phyloP scores from a whole-genome alignment of 164 flowering plant genomes.

The Vitis cinerea region DNA sequence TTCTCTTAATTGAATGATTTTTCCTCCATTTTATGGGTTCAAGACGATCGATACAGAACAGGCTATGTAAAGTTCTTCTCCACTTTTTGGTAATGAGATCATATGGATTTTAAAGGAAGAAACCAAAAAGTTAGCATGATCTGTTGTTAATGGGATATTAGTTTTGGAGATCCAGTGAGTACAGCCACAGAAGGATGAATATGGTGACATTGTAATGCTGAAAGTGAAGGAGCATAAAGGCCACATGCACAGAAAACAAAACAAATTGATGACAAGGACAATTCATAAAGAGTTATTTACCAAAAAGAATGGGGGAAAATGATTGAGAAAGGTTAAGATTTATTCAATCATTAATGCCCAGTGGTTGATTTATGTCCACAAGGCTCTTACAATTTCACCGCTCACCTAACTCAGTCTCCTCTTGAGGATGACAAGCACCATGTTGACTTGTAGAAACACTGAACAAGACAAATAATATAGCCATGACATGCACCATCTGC shows the following conservation, averaged over 20 bases:
- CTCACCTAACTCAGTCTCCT: not conserved
- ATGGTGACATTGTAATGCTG: not conserved
- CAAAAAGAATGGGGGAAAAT: not conserved
- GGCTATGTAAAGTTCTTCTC: no score
- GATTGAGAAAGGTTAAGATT: not conserved
- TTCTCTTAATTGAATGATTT: not conserved
- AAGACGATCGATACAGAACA: not conserved
- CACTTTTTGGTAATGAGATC: not conserved
- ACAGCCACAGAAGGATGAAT: no score
- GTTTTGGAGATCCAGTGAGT: not conserved
- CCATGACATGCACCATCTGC: not conserved
- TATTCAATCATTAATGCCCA: not conserved
- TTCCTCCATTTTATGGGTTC: not conserved
- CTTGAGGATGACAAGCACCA: not conserved
- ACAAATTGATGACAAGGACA: not conserved
- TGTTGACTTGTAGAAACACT: not conserved
- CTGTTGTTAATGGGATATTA: not conserved
- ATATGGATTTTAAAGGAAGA: no score
- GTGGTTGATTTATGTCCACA: not conserved
- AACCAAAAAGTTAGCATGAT: no score
- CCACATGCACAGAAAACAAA: conserved; percentile 1
- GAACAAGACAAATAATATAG: not conserved
- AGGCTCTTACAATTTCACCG: not conserved
- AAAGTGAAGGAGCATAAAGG: not conserved
- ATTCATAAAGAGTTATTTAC: not conserved